A percentile compares a stretch with the other conserved stretches of the same genome.
phyloP scores from a whole-genome alignment of 352 stramenopile genomes.

The Phytophthora pistaciae region DNA sequence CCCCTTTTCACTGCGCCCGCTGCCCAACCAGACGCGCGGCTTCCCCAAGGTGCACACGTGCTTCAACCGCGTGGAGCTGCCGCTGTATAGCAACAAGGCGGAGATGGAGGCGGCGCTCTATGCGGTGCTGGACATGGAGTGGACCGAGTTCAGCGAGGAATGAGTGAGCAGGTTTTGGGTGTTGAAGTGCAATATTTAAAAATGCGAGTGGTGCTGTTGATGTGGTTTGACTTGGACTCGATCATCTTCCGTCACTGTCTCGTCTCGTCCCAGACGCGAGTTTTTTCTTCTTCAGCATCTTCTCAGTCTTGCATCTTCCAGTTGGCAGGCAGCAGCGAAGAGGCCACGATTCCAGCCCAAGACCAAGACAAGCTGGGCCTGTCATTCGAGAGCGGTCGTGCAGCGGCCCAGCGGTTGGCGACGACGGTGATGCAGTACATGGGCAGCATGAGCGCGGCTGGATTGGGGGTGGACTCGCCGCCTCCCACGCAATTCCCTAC shows the following conservation, averaged over 20 bases:
- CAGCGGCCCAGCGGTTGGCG: conserved; percentile 11
- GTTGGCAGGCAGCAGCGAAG: conserved; percentile 2
- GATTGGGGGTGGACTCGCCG: conserved; percentile 23
- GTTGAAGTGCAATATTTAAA: conserved; percentile 39
- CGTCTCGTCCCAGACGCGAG: conserved; percentile 15
- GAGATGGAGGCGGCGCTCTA: conserved; percentile 96
- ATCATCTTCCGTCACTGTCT: conserved; percentile 21
- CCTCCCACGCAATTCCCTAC: background rate
- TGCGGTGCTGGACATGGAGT: conserved; percentile 96
- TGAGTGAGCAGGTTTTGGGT: conserved; percentile 30
- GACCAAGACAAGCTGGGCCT: conserved; percentile 8
- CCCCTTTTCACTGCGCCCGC: conserved; percentile 67
- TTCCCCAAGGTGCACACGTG: conserved; percentile 87
- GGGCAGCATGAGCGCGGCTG: conserved; percentile 23
- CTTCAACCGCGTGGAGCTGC: conserved; percentile 87
- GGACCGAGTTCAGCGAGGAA: conserved; percentile 94
- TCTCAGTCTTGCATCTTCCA: conserved; percentile 10
- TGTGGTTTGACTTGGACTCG: conserved; percentile 6
- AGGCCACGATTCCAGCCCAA: conserved; percentile 9
- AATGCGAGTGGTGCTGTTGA: background rate
- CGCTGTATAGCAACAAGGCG: conserved; percentile 82
- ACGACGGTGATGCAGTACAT: conserved; percentile 19
- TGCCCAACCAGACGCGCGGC: conserved; percentile 66
- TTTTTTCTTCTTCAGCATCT: background rate
- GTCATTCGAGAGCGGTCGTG: conserved; percentile 9